Evolutionary conservation across 2,329 filamentous ascomycete species (phyloP), one percentile per base, ranked within the genome.

Genomic region (Hawksworthiomyces lignivorus): DNA sequence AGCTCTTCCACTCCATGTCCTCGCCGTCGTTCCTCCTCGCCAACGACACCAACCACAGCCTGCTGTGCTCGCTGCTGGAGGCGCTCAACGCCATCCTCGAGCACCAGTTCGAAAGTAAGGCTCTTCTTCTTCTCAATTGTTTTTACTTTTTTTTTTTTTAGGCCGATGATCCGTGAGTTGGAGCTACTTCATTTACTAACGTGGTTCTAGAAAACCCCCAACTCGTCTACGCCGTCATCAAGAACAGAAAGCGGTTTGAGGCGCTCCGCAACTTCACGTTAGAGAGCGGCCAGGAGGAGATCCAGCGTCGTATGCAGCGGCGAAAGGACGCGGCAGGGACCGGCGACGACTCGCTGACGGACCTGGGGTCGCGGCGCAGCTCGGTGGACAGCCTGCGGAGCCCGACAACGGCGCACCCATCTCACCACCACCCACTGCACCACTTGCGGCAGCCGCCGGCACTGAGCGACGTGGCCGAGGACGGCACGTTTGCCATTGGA

Each of bases 1-100:
- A 96, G 53, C 69, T 97, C 1, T 94, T 94, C 58, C 78, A 80
- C 5, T 92, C 86, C 26, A 94, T 97, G 85, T 94, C 90, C 8
- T 86, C 88, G 0, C 90, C 92, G 0, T 87, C 85, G 24, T 98
- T 97, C 58, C 67, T 98, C 9, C 69, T 97, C 15, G 87, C 87
- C 7, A 97, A 95, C 53, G 92, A 98, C 45, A 84, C 77, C 28
- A 98, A 98, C 51, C 86, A 97, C 57, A 68, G 70, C 24, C 74
- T 97, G 5, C 69, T 98, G 7, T 75, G 80, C 36, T 89, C 88
- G 0, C 64, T 97, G 20, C 70, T 98, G 9, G 87, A 96, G 56
- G 89, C 87, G 0, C 80, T 97, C 56, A 95, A 92, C 57, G 79
- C 87, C 2, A 84, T 95, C 32, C 69, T 97, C 28, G 92, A 97